phyloP scores from a whole-genome alignment of 106 monocot species.

The Allium sativum region DNA sequence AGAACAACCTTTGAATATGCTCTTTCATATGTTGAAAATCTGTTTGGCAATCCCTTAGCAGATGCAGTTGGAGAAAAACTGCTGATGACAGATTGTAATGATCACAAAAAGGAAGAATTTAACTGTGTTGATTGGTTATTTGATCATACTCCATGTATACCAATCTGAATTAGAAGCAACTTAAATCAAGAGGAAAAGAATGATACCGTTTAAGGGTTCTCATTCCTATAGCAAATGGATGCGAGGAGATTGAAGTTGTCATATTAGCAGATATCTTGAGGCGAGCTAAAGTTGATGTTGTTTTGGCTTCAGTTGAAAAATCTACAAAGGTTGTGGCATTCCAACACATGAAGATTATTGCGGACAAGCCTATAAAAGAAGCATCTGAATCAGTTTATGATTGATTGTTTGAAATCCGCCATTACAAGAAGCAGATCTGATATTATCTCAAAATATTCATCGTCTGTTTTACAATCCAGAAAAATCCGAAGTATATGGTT shows the following conservation, averaged over 20 bases:
- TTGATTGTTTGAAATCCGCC: no score
- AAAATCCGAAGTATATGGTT: no score
- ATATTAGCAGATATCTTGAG: slow-evolving; percentile 68
- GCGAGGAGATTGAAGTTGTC: slow-evolving; percentile 85
- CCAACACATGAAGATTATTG: slow-evolving; percentile 58
- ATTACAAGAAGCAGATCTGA: no score
- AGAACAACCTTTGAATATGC: slow-evolving; percentile 84
- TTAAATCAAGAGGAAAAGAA: no score
- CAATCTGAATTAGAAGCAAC: no score
- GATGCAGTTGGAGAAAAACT: slow-evolving; percentile 50
- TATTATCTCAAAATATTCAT: no score
- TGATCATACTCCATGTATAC: slow-evolving; percentile 44
- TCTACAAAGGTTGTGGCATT: slow-evolving; percentile 57
- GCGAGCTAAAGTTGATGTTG: slow-evolving; percentile 66
- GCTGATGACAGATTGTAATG: slow-evolving; percentile 27
- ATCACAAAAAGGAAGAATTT: slow-evolving; percentile 49
- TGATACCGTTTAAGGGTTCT: no score
- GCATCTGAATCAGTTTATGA: slow-evolving; percentile 57
- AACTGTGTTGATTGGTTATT: slow-evolving; percentile 59
- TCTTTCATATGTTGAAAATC: slow-evolving; percentile 70
- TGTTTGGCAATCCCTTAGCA: slow-evolving; percentile 56
- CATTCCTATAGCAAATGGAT: slow-evolving; percentile 85
- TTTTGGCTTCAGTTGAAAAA: slow-evolving; percentile 86
- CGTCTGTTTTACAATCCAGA: no score
- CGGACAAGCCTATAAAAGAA: slow-evolving; percentile 52